These are phyloP conservation scores for Sarcodon sp. DNA, from an alignment of 768 basidiomycete species.

Conservation along the genomic window DNA sequence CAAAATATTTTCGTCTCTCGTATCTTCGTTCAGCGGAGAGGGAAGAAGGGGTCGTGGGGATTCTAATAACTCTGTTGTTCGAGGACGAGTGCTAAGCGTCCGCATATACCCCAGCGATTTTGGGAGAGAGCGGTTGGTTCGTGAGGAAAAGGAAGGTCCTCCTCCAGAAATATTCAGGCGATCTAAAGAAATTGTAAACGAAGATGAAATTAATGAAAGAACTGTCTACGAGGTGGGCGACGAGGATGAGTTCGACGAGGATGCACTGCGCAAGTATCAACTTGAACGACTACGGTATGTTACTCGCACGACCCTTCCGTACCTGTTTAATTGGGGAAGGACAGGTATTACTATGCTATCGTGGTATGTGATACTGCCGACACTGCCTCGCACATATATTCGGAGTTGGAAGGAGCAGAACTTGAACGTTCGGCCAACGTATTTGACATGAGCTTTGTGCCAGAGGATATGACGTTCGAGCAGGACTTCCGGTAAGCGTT, in stretches of 20 bases:
- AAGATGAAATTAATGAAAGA: slow-evolving; percentile 50
- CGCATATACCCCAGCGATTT: slow-evolving; percentile 90
- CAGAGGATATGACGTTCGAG: slow-evolving; percentile 79
- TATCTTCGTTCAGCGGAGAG: slow-evolving; percentile 34
- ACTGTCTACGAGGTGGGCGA: slow-evolving; percentile 54
- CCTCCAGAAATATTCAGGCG: slow-evolving; percentile 74
- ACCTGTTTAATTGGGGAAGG: not conserved
- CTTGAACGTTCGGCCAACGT: slow-evolving; percentile 95
- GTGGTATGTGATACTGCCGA: slow-evolving; percentile 74
- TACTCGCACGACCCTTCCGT: not conserved
- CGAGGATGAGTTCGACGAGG: slow-evolving; percentile 69
- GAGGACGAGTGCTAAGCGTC: slow-evolving; percentile 65
- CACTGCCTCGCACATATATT: slow-evolving; percentile 68
- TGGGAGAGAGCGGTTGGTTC: slow-evolving; percentile 74
- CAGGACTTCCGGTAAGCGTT: slow-evolving; percentile 50
- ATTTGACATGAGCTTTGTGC: slow-evolving; percentile 90
- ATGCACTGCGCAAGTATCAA: slow-evolving; percentile 83
- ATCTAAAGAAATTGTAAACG: slow-evolving; percentile 20
- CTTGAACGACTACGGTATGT: slow-evolving; percentile 81
- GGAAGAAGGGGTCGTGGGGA: slow-evolving; percentile 20
- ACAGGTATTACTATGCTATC: slow-evolving; percentile 91
- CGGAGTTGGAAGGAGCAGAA: slow-evolving; percentile 88
- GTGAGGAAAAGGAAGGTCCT: slow-evolving; percentile 86
- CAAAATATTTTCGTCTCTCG: slow-evolving; percentile 84
- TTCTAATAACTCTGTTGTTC: slow-evolving; percentile 21